Percentiles rank a stretch among this genome's conserved stretches.
Evolutionary conservation across 805 yeast species (phyloP).

Genomic region (Hanseniaspora singularis): DNA sequence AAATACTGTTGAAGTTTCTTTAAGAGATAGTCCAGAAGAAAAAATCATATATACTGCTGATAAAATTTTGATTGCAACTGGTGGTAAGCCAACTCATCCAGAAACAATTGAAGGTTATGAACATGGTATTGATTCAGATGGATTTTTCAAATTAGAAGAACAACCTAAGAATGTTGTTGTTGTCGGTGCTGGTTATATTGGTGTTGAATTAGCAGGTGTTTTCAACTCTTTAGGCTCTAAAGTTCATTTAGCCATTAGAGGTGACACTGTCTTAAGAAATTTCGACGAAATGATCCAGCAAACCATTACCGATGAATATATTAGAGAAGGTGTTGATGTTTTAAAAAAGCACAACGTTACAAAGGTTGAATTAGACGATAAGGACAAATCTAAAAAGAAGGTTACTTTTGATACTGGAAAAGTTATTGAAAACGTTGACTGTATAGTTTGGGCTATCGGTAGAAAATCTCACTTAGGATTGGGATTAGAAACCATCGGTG

Average conservation of each 20-base stretch:
- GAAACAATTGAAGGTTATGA: constrained; percentile 65
- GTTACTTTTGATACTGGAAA: constrained; percentile 35
- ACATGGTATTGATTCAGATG: constrained; percentile 76
- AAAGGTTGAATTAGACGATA: constrained; percentile 33
- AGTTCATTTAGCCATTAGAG: constrained; percentile 79
- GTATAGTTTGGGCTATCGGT: constrained; percentile 87
- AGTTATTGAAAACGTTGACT: constrained; percentile 60
- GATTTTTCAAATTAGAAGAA: constrained; percentile 64
- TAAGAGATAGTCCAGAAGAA: constrained; percentile 47
- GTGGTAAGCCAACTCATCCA: constrained; percentile 73
- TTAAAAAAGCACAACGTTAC: constrained; percentile 52
- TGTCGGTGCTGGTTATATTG: constrained; percentile 97
- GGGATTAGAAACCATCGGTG: constrained; percentile 65
- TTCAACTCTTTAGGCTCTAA: constrained; percentile 80
- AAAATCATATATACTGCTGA: constrained; percentile 53
- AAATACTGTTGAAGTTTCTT: constrained; percentile 68
- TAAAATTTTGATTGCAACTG: constrained; percentile 79
- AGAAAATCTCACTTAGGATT: constrained; percentile 65
- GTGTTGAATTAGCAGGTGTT: constrained; percentile 89
- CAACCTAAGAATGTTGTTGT: constrained; percentile 90
- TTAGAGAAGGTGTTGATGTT: constrained; percentile 66
- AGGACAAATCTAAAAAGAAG: constrained; percentile 35
- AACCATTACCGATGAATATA: constrained; percentile 70
- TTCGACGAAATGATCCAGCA: constrained; percentile 74
- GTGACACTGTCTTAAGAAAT: constrained; percentile 76